These are phyloP conservation scores for Aureobasidium leucospermi DNA, from an alignment of 2,329 filamentous ascomycete genomes.

Conservation along the genomic window DNA sequence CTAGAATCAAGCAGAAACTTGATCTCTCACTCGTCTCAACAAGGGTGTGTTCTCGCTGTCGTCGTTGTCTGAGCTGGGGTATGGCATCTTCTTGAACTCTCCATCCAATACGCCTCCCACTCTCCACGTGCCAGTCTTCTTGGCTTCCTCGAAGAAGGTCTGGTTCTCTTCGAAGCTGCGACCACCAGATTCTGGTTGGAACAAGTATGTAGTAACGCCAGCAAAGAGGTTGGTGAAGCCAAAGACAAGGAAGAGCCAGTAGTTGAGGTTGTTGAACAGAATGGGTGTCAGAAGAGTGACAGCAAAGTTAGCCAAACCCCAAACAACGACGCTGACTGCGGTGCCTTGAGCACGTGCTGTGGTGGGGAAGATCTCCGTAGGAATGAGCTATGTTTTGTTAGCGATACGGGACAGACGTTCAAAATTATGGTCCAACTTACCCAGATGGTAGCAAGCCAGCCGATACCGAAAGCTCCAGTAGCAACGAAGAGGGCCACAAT, in stretches of 20 bases:
- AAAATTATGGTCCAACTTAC: neutral
- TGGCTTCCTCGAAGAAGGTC: conserved; percentile 49
- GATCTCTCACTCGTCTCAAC: conserved; percentile 37
- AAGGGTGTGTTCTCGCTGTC: conserved; percentile 41
- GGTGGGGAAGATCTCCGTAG: conserved; percentile 52
- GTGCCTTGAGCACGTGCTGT: conserved; percentile 49
- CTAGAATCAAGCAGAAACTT: conserved; percentile 19
- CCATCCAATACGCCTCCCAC: conserved; percentile 48
- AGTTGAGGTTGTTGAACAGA: conserved; percentile 53
- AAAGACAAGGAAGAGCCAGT: conserved; percentile 52
- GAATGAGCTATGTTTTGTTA: conserved; percentile 35
- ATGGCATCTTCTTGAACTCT: conserved; percentile 41
- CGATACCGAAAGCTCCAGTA: conserved; percentile 54
- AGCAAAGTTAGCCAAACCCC: conserved; percentile 52
- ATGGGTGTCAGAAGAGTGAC: conserved; percentile 52
- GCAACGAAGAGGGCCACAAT: conserved; percentile 48
- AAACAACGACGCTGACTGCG: conserved; percentile 48
- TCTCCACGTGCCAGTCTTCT: conserved; percentile 45
- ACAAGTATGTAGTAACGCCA: conserved; percentile 47
- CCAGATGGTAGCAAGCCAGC: conserved; percentile 54
- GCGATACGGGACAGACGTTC: neutral
- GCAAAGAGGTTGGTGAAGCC: conserved; percentile 48
- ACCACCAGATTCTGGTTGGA: conserved; percentile 49
- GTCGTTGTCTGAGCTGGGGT: conserved; percentile 29
- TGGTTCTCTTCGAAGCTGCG: conserved; percentile 55